Evolutionary conservation across 1,284 basidiomycete species (phyloP), one percentile per base, ranked within the genome.

Genomic region (Rhodotorula sp.): DNA sequence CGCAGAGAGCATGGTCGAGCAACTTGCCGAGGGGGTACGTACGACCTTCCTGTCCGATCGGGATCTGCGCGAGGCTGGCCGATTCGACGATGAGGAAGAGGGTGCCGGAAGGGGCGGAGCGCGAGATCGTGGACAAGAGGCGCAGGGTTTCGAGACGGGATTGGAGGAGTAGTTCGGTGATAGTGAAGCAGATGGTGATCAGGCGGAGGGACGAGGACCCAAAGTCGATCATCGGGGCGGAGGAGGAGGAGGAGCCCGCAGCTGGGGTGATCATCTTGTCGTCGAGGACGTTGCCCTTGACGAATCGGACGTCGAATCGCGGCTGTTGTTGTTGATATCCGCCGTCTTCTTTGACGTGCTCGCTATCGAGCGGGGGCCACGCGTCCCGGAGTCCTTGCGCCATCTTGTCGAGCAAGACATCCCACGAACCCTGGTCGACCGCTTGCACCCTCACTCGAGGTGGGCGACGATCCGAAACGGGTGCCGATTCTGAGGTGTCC

Each of bases 151-250:
- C 47, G 18, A 59, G 4, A 29, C 74, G 74, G 20, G 74, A 73
- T 54, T 77, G 74, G n/a, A 75, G 65, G 52, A 77, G 62, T 20
- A 76, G 70, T 39, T 77, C 76, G 20, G 74, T 68, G 65, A 73
- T 69, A 23, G 76, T 76, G 72, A 71, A 76, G 57, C 62, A 58
- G 62, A 77, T 72, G 34, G 76, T 76, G 62, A 76, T 60, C 26
- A 77, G 63, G 48, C 49, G 58, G 39, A 58, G 52, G 3, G 52
- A 58, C 21, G 49, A 56, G 48, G 57, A 52, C 48, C 51, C 23
- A 20, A 65, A 48, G 54, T 65, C 47, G 46, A 26, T 14, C 18
- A 46, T 31, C 23, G 51, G 52, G 2, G 58, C 23, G 21, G 51
- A 15, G 48, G 54, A 26, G 49, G 54, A 26, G 49, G 59, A 47